Base-by-base conservation (phyloP, 345 rosid species). In the Mangifera indica region DNA sequence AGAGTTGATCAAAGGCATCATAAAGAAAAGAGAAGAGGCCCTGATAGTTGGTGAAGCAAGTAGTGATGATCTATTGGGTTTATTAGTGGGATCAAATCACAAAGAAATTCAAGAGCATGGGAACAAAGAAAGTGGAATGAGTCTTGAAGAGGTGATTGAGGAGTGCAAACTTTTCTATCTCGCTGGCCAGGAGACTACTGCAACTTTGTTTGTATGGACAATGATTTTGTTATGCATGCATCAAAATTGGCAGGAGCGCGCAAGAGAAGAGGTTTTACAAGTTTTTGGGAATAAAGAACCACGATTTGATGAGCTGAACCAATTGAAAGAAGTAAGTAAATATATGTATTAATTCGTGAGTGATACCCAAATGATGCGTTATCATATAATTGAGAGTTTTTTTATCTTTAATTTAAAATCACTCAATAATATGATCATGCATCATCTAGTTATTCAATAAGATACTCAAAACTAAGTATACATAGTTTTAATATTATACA, bases 121-220 rank as follows among this genome's bases (percentile, higher is more conserved):
- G 29, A 63, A 52, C 0, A 45, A 60, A 9, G 63, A 54, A 56
- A 63, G 1, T 13, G 82, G 86, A 59, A 74, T 87, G 79, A 84
- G 79, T n/a, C 73, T 64, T 18, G 72, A 80, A 40, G 83, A 81
- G 20, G 79, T 85, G 32, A 84, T 88, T 20, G 93, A 84, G 60
- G 91, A 88, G 54, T 88, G 96, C 70, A 87, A 88, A 71, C 73
- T 84, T 32, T 84, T 90, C 71, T 90, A 88, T 72, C 72, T 87
- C 15, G 91, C 91, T n/a, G 90, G 95, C 32, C 90, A 90, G 71
- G 87, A 83, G 55, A 85, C 90, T 22, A 83, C 90, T 13, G 68
- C 90, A 26, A 72, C 78, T 46, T 68, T 87, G 67, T 73, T 85
- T 54, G 81, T 82, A 44, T 88, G 93, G 96, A 72, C 87, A 13